phyloP scores from a whole-genome alignment of 2,329 filamentous ascomycete species.

The Botrytis deweyae region DNA sequence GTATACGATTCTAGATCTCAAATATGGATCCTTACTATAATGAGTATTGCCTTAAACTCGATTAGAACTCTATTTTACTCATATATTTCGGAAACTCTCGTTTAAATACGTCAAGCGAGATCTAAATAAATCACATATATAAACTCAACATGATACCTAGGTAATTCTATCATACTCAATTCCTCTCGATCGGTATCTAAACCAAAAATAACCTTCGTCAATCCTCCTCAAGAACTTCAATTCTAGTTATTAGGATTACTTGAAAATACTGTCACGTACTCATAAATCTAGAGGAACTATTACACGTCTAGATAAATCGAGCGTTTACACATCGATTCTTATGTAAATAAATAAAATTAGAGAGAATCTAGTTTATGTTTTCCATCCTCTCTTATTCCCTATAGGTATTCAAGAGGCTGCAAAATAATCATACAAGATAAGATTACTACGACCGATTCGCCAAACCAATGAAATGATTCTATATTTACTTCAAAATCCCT shows the following conservation, averaged over 20 bases:
- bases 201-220: not conserved
- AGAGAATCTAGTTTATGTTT: not conserved
- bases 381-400: fast-evolving
- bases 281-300: not conserved
- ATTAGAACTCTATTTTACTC: fast-evolving
- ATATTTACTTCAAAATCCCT: no score
- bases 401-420: no score
- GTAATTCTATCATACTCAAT: not conserved
- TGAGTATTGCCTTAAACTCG: not conserved
- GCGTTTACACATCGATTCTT: no score
- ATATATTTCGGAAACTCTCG: not conserved
- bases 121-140: fast-evolving
- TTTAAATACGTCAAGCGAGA: not conserved
- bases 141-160: not conserved
- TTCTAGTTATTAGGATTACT: not conserved
- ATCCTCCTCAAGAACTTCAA: not conserved
- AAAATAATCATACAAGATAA: no score
- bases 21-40: not conserved
- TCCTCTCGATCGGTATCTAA: fast-evolving
- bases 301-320: not conserved
- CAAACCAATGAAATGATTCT: not conserved
- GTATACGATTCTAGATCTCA: not conserved
- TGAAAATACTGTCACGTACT: not conserved
- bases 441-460: no score
- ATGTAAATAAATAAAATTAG: not conserved